phyloP scores from a whole-genome alignment of 331 rosid species.

The Arachis monticola region DNA sequence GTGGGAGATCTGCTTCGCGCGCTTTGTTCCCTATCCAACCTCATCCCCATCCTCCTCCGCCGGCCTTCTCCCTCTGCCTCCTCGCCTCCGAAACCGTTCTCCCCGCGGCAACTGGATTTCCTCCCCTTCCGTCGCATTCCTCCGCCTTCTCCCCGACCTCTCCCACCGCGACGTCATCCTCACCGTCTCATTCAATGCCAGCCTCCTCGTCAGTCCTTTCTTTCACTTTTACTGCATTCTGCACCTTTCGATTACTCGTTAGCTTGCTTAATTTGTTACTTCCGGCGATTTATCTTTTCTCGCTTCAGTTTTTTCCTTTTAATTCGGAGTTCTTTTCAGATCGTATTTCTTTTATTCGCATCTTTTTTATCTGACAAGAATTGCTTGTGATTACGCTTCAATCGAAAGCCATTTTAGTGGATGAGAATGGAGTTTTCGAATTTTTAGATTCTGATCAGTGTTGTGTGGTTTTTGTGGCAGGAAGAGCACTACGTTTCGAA shows the following conservation, averaged over 20 bases:
- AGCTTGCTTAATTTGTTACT: not conserved
- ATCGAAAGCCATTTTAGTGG: conserved; percentile 1
- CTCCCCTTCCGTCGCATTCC: conserved; percentile 58
- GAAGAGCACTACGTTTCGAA: conserved; percentile 87
- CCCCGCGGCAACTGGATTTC: conserved; percentile 81
- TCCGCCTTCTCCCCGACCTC: conserved; percentile 46
- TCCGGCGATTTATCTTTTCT: not conserved
- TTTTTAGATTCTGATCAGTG: conserved; percentile 14
- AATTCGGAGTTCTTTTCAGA: not conserved
- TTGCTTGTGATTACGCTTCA: not conserved
- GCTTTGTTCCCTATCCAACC: conserved; percentile 67
- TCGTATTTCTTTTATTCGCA: not conserved
- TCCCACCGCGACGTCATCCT: conserved; percentile 55
- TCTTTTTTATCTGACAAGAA: not conserved
- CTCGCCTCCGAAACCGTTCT: conserved; percentile 46
- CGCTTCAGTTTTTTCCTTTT: not conserved
- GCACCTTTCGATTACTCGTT: not conserved
- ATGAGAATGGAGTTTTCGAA: not conserved
- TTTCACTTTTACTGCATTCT: not conserved
- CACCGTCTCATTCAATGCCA: conserved; percentile 49
- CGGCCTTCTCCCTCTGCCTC: conserved; percentile 62
- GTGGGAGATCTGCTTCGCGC: conserved; percentile 80
- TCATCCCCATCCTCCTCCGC: conserved; percentile 40
- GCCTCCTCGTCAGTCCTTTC: conserved; percentile 49
- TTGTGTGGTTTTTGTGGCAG: conserved; percentile 44